Base-by-base conservation (phyloP, 2,329 filamentous ascomycete species). In the Penicillium sp. region DNA sequence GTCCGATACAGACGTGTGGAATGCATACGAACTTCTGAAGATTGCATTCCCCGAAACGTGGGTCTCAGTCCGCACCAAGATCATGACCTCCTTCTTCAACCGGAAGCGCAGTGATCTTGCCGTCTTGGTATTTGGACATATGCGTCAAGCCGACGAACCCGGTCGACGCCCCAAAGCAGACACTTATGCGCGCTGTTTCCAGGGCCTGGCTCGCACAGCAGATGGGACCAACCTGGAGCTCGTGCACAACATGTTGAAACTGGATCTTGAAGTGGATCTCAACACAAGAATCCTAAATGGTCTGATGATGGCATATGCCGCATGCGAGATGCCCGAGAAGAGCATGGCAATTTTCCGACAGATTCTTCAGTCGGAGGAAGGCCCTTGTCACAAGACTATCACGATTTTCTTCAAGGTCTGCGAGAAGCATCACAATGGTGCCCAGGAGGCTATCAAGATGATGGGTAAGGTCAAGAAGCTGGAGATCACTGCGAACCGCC, bases 181-280 rank as follows among this genome's bases (percentile, higher is more conserved):
- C 44, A 89, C 89, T 5, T 99, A 99, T 70, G 82, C 90, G 4
- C 77, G 82, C 34, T 92, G 87, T 60, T 88, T 97, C 56, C 84
- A 90, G 58, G 90, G 91, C 2, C 83, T 96, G 25, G 87, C 87
- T 4, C 76, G 78, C 31, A 80, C 80, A 9, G 76, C 73, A 15
- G 86, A 89, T 65, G 68, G 76, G 1, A 86, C 90, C 55, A 86
- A 86, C 41, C 77, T 97, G 21, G 84, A 86, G 57, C 84, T 89
- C 60, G 84, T 96, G 2, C 89, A 96, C 77, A 96, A 97, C 70
- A 93, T 96, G 85, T 81, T 97, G 64, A 97, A 96, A 76, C 87
- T 97, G 72, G 94, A 99, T 72, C 82, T 87, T n/a, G 84, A 85
- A 41, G 82, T 97, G 38, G 86, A 92, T 65, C 82, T 88, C 5